Conservation (phyloP, 306 rosid species). For the Vigna angularis region DNA sequence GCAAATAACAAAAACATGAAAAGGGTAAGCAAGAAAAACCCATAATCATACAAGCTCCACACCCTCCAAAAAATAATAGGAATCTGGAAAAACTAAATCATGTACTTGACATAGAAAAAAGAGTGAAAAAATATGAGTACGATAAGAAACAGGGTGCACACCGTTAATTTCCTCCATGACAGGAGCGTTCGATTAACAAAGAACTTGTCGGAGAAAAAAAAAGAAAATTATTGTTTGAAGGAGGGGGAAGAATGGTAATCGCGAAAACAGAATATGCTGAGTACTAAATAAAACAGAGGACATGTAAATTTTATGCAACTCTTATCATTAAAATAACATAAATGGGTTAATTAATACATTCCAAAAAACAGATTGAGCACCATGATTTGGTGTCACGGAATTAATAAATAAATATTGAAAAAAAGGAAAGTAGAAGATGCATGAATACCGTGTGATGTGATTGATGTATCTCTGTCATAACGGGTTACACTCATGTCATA, state of each 20-base stretch:
- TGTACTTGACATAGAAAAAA: not conserved
- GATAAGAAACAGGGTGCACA: not conserved
- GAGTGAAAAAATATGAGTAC: not conserved
- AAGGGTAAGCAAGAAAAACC: not conserved
- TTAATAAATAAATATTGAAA: not conserved
- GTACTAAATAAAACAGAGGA: not conserved
- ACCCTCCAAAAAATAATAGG: not conserved
- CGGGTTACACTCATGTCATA: no score
- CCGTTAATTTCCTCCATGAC: constrained; percentile 60
- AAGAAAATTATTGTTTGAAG: not conserved
- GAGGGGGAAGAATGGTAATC: not conserved
- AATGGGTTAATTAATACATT: no score
- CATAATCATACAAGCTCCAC: not conserved
- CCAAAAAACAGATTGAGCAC: not conserved
- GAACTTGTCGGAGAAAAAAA: not conserved
- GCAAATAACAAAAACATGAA: not conserved
- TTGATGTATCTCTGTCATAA: no score
- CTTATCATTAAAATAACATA: not conserved
- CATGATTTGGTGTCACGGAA: not conserved
- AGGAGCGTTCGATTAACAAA: constrained; percentile 15
- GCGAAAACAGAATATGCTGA: not conserved
- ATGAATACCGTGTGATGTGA: not conserved
- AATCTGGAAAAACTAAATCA: constrained; percentile 9
- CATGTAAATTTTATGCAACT: constrained; percentile 1
- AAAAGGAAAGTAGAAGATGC: not conserved